Percentiles rank a stretch among this genome's conserved stretches.
Conservation (phyloP, 1,284 basidiomycete species). For the Athelia psychrophila region DNA sequence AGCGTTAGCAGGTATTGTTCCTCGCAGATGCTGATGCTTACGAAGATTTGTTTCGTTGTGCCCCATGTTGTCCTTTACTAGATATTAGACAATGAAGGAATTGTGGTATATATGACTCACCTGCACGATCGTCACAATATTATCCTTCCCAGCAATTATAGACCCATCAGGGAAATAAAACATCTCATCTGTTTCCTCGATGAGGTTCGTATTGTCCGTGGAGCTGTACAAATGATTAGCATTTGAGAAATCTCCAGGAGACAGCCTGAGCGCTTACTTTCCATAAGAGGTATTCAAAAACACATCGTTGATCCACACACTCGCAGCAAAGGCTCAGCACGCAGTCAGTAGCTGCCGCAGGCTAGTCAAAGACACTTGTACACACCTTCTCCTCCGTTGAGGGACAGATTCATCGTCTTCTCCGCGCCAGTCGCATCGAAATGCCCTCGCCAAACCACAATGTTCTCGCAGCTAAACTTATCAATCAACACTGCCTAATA, state of each 20-base stretch:
- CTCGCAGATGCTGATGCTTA: no score
- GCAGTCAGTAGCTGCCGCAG: neutral
- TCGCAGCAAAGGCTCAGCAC: constrained; percentile 64
- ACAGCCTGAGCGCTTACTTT: constrained; percentile 49
- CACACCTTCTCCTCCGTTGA: constrained; percentile 76
- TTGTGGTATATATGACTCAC: neutral
- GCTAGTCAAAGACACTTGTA: neutral
- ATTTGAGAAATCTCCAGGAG: neutral
- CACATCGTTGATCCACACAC: constrained; percentile 72
- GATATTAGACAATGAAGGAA: neutral
- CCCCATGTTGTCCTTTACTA: constrained; percentile 70
- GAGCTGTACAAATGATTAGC: constrained; percentile 37
- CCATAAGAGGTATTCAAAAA: constrained; percentile 73
- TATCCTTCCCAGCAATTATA: constrained; percentile 50
- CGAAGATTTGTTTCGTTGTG: constrained; percentile 62
- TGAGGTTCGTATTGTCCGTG: constrained; percentile 53
- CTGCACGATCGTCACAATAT: constrained; percentile 74
- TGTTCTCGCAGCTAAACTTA: constrained; percentile 64
- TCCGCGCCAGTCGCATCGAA: constrained; percentile 60
- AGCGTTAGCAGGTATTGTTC: no score
- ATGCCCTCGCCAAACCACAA: constrained; percentile 78
- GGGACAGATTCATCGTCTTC: constrained; percentile 64
- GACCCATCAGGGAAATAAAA: constrained; percentile 60
- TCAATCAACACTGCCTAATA: neutral
- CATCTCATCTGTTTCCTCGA: constrained; percentile 61